Evolutionary conservation across 192 early-diverging fungal genomes (phyloP).

Genomic region (Funneliformis geosporum): DNA sequence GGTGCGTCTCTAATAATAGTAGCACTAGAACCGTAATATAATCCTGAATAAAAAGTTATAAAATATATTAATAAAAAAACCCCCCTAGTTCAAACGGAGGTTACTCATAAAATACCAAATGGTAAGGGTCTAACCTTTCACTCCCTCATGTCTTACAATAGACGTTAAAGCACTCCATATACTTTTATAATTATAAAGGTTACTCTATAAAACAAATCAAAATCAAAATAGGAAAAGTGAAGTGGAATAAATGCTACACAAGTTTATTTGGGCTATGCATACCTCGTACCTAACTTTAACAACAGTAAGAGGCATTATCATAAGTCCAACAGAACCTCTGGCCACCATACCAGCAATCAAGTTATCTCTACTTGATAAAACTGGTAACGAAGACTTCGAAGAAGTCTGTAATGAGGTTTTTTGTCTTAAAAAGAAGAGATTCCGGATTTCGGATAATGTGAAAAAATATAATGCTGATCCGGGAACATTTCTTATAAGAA

Average conservation of each 20-base stretch:
- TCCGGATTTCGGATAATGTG: slow-evolving; percentile 63
- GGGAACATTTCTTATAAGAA: slow-evolving; percentile 57
- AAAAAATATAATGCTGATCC: slow-evolving; percentile 76
- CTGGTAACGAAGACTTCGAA: slow-evolving; percentile 37
- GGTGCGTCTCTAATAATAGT: slow-evolving; percentile 90
- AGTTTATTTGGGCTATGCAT: not conserved
- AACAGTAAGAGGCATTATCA: slow-evolving; percentile 93
- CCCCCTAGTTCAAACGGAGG: too few relatives aligned
- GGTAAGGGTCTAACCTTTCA: too few relatives aligned
- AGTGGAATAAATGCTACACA: too few relatives aligned
- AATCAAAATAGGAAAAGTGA: not conserved
- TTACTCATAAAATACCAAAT: slow-evolving; percentile 18
- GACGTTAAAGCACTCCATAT: slow-evolving; percentile 63
- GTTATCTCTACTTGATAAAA: slow-evolving; percentile 64
- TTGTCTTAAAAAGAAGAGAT: slow-evolving; percentile 48
- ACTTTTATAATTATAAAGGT: slow-evolving; percentile 78
- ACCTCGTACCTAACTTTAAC: slow-evolving; percentile 91
- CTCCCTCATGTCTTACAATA: slow-evolving; percentile 70
- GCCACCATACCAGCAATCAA: slow-evolving; percentile 70
- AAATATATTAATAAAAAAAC: too few relatives aligned
- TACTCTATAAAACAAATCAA: slow-evolving; percentile 56
- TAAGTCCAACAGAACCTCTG: slow-evolving; percentile 73
- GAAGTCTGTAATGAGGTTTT: slow-evolving; percentile 23
- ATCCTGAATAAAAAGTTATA: slow-evolving; percentile 52
- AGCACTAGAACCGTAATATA: slow-evolving; percentile 86